A percentile compares a stretch with the other conserved stretches of the same genome.
phyloP scores from a whole-genome alignment of 805 yeast species.

The Hanseniaspora mollemarum region DNA sequence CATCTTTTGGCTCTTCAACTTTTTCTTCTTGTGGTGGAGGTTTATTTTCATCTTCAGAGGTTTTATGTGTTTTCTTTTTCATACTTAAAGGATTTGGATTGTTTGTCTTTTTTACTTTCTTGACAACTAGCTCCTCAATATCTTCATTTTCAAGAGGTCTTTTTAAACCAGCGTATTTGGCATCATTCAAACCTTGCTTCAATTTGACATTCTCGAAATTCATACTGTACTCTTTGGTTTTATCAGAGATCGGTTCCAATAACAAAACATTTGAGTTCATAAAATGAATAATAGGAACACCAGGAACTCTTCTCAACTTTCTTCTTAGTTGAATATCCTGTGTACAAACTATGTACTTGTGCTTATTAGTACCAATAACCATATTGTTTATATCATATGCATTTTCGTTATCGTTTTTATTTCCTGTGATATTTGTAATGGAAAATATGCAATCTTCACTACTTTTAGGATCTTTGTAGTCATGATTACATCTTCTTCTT shows the following conservation, averaged over 20 bases:
- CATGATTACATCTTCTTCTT: conserved; percentile 86
- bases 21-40: too few relatives aligned
- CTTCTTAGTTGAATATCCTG: conserved; percentile 64
- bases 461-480: conserved; percentile 46
- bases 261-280: conserved; percentile 88
- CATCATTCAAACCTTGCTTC: conserved; percentile 65
- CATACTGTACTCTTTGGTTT: conserved; percentile 43
- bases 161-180: conserved; percentile 39
- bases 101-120: conserved; percentile 55
- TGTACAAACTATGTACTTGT: conserved; percentile 79
- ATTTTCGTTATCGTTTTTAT: conserved; percentile 18
- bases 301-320: conserved; percentile 64
- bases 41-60: conserved; percentile 20
- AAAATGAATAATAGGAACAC: conserved; percentile 68
- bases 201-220: conserved; percentile 56
- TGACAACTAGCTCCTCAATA: conserved; percentile 24
- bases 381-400: conserved; percentile 6
- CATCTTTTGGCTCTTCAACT: neutral
- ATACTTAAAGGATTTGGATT: conserved; percentile 87
- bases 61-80: conserved; percentile 50
- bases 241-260: conserved; percentile 82
- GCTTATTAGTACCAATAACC: conserved; percentile 45
- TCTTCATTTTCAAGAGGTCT: conserved; percentile 21
- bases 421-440: conserved; percentile 57
- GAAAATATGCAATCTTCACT: conserved; percentile 68